Evolutionary conservation across 257 asterid species (phyloP).

Genomic region (Nicotiana paniculata): DNA sequence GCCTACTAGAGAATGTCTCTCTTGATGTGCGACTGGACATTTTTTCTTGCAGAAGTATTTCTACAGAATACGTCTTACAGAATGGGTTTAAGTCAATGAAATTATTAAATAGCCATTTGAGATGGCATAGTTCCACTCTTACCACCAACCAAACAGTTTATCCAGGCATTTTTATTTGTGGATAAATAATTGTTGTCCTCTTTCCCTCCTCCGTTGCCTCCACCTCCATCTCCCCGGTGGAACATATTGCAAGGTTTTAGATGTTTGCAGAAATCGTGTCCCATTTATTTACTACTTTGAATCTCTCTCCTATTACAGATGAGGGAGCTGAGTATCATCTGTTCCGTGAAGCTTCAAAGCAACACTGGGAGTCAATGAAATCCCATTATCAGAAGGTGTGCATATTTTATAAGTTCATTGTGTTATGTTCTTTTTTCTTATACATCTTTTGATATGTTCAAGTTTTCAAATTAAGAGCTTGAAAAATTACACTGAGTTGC

Average conservation of each 20-base stretch:
- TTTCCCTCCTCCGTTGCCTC: not conserved
- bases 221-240: conserved; percentile 1
- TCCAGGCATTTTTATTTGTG: not conserved
- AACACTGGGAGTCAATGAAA: conserved; percentile 83
- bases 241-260: conserved; percentile 1
- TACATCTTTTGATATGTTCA: not conserved
- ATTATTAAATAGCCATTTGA: not conserved
- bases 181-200: not conserved
- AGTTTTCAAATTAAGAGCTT: conserved; percentile 10
- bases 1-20: not conserved
- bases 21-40: not conserved
- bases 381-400: conserved; percentile 72
- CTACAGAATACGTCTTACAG: not conserved
- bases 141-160: not conserved
- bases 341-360: conserved; percentile 60
- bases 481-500: conserved; percentile 26
- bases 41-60: not conserved
- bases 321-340: conserved; percentile 74
- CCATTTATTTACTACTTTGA: conserved; percentile 14
- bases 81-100: not conserved
- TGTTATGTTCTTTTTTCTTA: conserved; percentile 4
- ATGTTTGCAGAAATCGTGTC: not conserved
- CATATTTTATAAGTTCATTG: not conserved
- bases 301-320: conserved; percentile 44
- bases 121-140: not conserved